Conservation (phyloP, 352 stramenopile species). For the Phytophthora idaei region DNA sequence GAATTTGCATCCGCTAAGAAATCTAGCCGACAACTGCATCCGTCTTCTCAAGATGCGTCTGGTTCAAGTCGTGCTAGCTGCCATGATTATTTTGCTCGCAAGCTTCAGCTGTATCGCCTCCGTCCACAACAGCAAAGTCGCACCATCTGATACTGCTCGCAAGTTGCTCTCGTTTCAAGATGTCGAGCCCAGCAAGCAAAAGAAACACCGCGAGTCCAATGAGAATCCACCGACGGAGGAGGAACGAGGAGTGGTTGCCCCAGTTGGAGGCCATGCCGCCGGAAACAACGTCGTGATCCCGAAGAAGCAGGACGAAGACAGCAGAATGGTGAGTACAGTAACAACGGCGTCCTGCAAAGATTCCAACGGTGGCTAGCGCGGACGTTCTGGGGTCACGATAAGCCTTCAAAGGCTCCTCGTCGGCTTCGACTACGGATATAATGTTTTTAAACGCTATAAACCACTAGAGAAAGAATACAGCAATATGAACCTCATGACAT, state of each 20-base stretch:
- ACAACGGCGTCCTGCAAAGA: slow-evolving; percentile 20
- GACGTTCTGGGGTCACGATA: background rate
- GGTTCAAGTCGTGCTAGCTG: slow-evolving; percentile 10
- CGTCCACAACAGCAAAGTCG: slow-evolving; percentile 1
- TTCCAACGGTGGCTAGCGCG: slow-evolving; percentile 19
- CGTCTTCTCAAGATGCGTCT: slow-evolving; percentile 6
- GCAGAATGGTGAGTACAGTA: slow-evolving; percentile 17
- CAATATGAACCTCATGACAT: slow-evolving; percentile 12
- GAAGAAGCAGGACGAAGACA: slow-evolving; percentile 2
- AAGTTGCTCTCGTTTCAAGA: slow-evolving; percentile 20
- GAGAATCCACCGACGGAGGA: background rate
- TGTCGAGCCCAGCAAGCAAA: background rate
- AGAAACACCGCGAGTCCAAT: background rate
- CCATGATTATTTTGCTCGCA: slow-evolving; percentile 11
- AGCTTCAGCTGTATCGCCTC: slow-evolving; percentile 4
- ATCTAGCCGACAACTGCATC: background rate
- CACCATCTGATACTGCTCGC: background rate
- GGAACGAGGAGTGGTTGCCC: slow-evolving; percentile 7
- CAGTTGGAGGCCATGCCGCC: slow-evolving; percentile 9
- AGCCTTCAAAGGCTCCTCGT: slow-evolving; percentile 5
- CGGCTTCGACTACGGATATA: slow-evolving; percentile 8
- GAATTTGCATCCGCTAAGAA: slow-evolving; percentile 7
- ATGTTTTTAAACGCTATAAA: background rate
- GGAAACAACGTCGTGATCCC: background rate
- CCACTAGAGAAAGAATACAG: background rate